Percentiles rank a stretch among this genome's conserved stretches.
Evolutionary conservation across 257 asterid genomes (phyloP).

Genomic region (Scutellaria barbata): DNA sequence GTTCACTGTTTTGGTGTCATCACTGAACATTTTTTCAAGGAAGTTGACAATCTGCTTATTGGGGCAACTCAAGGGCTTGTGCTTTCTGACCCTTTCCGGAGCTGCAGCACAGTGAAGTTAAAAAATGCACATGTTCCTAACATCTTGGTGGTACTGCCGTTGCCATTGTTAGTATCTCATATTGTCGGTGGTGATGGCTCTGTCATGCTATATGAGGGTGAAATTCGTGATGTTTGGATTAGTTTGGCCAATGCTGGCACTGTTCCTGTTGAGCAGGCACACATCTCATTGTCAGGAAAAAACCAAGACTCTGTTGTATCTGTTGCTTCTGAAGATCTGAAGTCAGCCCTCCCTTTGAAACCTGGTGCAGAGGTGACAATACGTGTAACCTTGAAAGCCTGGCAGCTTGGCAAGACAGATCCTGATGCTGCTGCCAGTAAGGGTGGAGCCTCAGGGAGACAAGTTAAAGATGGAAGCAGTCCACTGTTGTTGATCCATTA

Average conservation of each 20-base stretch:
- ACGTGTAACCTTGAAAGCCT: conserved; percentile 88
- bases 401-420: conserved; percentile 84
- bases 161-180: conserved; percentile 80
- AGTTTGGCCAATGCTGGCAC: conserved; percentile 97
- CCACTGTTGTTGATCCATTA: conserved; percentile 93
- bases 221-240: conserved; percentile 90
- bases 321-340: conserved; percentile 69
- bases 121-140: conserved; percentile 67
- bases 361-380: conserved; percentile 98
- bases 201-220: conserved; percentile 92
- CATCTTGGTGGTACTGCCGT: conserved; percentile 81
- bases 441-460: conserved; percentile 67
- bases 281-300: conserved; percentile 90
- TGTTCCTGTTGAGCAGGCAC: conserved; percentile 94
- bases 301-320: conserved; percentile 91
- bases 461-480: conserved; percentile 81
- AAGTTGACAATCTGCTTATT: conserved; percentile 82
- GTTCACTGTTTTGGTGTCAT: conserved; percentile 97
- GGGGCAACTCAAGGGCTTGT: conserved; percentile 99
- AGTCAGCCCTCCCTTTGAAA: conserved; percentile 82
- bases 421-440: conserved; percentile 62
- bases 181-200: conserved; percentile 95
- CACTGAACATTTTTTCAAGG: conserved; percentile 96
- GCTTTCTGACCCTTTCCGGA: conserved; percentile 96
- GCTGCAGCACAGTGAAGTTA: conserved; percentile 86